These are phyloP conservation scores for Salvia splendens DNA, from an alignment of 257 asterid genomes.

Conservation along the genomic window DNA sequence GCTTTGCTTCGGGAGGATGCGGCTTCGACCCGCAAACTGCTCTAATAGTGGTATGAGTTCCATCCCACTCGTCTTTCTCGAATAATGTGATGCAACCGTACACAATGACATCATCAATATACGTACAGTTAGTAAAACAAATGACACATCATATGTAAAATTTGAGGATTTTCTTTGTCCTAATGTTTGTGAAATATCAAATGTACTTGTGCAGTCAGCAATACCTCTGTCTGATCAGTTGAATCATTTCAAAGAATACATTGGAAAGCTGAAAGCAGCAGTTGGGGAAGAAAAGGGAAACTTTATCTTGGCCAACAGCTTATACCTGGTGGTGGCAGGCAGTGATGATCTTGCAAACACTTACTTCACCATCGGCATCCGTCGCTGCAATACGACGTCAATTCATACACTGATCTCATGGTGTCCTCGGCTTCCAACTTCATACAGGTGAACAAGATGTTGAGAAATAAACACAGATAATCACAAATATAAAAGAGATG, in stretches of 20 bases:
- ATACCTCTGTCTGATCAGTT: slow-evolving; percentile 61
- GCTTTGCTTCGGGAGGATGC: slow-evolving; percentile 90
- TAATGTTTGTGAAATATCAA: too few species aligned
- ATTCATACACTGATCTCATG: slow-evolving; percentile 65
- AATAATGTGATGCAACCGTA: neutral
- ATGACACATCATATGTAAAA: too few species aligned
- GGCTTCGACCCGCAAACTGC: slow-evolving; percentile 69
- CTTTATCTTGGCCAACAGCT: slow-evolving; percentile 45
- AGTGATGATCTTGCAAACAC: slow-evolving; percentile 84
- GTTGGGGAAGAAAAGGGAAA: slow-evolving; percentile 60
- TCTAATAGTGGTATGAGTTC: slow-evolving; percentile 25
- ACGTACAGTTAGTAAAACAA: neutral
- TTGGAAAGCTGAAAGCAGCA: slow-evolving; percentile 47
- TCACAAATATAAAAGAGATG: too few species aligned
- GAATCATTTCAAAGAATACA: slow-evolving; percentile 59
- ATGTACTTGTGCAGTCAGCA: slow-evolving; percentile 43
- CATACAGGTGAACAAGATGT: slow-evolving; percentile 38
- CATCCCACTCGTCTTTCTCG: neutral
- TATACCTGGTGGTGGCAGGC: slow-evolving; percentile 65
- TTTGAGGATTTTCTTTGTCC: too few species aligned
- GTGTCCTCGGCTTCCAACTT: slow-evolving; percentile 59
- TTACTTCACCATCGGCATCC: slow-evolving; percentile 55
- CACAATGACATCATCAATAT: neutral
- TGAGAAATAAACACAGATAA: neutral
- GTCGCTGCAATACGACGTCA: slow-evolving; percentile 43